phyloP scores from a whole-genome alignment of 139 green algal species.

The Chlorella sp. region DNA sequence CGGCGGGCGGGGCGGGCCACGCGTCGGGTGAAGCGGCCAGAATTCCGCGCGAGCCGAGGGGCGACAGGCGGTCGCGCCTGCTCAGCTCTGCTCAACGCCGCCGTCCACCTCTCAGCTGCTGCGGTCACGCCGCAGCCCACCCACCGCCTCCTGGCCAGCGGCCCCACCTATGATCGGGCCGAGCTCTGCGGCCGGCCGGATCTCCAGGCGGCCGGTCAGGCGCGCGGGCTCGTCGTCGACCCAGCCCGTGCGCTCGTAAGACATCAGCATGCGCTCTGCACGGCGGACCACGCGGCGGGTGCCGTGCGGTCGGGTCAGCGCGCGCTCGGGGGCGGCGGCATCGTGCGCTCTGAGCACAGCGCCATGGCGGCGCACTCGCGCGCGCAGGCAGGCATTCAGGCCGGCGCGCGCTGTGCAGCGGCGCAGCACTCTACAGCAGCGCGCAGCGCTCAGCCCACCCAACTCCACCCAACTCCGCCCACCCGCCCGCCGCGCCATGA shows the following conservation, averaged over 20 bases:
- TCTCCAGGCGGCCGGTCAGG: conserved; percentile 73
- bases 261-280: conserved; percentile 86
- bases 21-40: no score
- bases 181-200: conserved; percentile 86
- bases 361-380: no score
- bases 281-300: no score
- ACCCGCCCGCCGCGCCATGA: conserved; percentile 79
- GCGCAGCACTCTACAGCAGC: no score
- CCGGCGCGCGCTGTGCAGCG: no score
- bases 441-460: no score
- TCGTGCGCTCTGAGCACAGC: no score
- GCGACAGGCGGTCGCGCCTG: not conserved
- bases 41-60: no score
- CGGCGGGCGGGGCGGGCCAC: not conserved
- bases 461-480: no score
- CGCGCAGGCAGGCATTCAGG: no score
- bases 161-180: conserved; percentile 83
- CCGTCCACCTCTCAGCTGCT: not conserved
- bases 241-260: conserved; percentile 89
- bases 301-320: no score
- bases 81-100: not conserved
- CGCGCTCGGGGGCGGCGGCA: no score
- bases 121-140: not conserved
- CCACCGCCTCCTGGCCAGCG: not conserved
- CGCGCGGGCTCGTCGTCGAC: conserved; percentile 75